A percentile compares a stretch with the other conserved stretches of the same genome.
Conservation (phyloP, 2,329 filamentous ascomycete species). For the Pseudogymnoascus sp. region DNA sequence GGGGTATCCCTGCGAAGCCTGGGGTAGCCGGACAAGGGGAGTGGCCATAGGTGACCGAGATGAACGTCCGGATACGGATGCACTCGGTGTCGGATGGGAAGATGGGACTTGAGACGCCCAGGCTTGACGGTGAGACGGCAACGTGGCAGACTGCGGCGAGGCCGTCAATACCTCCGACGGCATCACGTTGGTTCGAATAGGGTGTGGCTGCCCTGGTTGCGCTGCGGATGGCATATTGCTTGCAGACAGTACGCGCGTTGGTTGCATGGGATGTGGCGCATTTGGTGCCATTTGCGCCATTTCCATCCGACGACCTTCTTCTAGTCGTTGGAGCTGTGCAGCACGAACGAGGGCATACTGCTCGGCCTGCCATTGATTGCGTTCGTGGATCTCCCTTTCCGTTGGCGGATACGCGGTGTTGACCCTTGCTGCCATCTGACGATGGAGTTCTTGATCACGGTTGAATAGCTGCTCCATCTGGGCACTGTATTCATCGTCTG, state of each 20-base stretch:
- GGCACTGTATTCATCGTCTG: constrained; percentile 28
- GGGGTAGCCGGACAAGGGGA: too few relatives aligned
- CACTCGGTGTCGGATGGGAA: too few relatives aligned
- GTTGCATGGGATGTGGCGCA: constrained; percentile 1
- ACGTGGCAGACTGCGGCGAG: neutral
- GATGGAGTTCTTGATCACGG: constrained; percentile 29
- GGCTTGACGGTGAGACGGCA: neutral
- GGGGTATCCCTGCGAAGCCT: neutral
- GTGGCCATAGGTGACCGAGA: too few relatives aligned
- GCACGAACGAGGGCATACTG: constrained; percentile 18
- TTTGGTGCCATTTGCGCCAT: neutral
- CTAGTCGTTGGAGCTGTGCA: constrained; percentile 9
- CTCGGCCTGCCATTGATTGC: constrained; percentile 17
- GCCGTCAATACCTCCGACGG: neutral
- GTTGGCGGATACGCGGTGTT: constrained; percentile 23
- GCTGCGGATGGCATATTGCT: neutral
- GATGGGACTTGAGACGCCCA: neutral
- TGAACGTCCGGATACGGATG: neutral
- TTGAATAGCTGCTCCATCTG: constrained; percentile 32
- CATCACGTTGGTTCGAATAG: neutral
- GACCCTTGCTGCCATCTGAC: constrained; percentile 19
- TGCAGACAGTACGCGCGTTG: neutral
- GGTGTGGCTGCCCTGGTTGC: neutral
- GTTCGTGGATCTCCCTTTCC: constrained; percentile 19
- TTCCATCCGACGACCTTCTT: neutral